Base-by-base conservation (phyloP, 495 filamentous ascomycete species). In the Trichocladium uniseriatum region DNA sequence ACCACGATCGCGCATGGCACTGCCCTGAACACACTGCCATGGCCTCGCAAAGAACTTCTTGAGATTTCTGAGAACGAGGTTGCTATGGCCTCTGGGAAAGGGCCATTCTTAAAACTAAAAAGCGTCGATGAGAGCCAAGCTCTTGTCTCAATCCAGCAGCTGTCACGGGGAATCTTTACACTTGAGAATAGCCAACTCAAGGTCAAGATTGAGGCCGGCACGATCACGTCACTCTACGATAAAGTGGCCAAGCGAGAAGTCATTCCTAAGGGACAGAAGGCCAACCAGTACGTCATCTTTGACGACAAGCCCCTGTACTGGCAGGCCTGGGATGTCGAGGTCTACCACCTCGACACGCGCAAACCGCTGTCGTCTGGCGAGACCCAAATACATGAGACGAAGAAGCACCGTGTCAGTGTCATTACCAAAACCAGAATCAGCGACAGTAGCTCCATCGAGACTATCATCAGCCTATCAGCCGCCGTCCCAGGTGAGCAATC, bases 261-360 rank as follows among this genome's bases (percentile, higher is more conserved):
- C 24, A 79, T 98, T 41, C 69, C 87, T 14, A 75, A 83, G 52
- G 89, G 84, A 48, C 74, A 77, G 6, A 92, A 88, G 64, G 90
- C 87, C 38, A 91, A 89, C 44, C 90, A 96, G 60, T 75, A 95
- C 7, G 89, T 98, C 50, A 84, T 97, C 43, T 96, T 94, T 62
- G 92, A 98, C 60, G 92, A 98, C 67, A 96, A 97, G 68, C 92
- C 92, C 15, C 76, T 97, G 16, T 94, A 95, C 69, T 98, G 92
- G 92, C 91, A 98, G 69, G 92, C 90, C 1, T 98, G 92, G 92
- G 92, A 98, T 66, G 89, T 95, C 28, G 92, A 98, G 64, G 88
- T 97, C 38, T 98, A 84, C 70, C 92, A 97, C 52, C 77, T 95
- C 19, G 84, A 89, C 46, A 91, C 88, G 0, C 81, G 92, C 42